A percentile compares a stretch with the other conserved stretches of the same genome.
Evolutionary conservation across 2,329 filamentous ascomycete genomes (phyloP).

Genomic region (Phaeosphaeria sp.): DNA sequence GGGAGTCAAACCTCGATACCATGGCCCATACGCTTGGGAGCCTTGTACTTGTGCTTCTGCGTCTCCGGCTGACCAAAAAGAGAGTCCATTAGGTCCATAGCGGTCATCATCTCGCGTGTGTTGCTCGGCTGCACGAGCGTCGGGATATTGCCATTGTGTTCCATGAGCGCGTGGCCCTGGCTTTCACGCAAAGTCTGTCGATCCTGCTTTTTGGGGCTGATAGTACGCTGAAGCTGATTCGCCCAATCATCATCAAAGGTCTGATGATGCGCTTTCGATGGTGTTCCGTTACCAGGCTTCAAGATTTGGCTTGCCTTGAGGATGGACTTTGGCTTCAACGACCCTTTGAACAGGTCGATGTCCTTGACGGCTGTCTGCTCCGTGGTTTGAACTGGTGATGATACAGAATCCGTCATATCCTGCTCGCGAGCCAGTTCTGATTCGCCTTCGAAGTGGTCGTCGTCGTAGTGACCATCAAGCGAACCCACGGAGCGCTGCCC

Average conservation of each 20-base stretch:
- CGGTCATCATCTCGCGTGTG: constrained; percentile 75
- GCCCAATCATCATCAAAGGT: constrained; percentile 84
- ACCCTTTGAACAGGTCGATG: constrained; percentile 35
- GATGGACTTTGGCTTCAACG: constrained; percentile 55
- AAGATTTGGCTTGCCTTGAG: constrained; percentile 51
- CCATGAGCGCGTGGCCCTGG: constrained; percentile 65
- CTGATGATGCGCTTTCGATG: constrained; percentile 57
- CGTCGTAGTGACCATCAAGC: constrained; percentile 65
- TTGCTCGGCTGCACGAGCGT: constrained; percentile 40
- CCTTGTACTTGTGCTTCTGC: constrained; percentile 55
- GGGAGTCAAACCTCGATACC: constrained; percentile 89
- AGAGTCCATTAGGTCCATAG: constrained; percentile 96
- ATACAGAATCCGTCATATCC: constrained; percentile 80
- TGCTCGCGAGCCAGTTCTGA: constrained; percentile 76
- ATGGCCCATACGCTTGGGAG: constrained; percentile 58
- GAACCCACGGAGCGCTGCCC: constrained; percentile 88
- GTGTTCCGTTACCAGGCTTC: constrained; percentile 54
- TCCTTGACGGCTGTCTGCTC: constrained; percentile 64
- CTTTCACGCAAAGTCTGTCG: constrained; percentile 73
- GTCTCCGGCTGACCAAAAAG: constrained; percentile 73
- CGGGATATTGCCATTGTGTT: constrained; percentile 47
- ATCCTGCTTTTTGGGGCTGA: constrained; percentile 92
- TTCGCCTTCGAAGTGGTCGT: constrained; percentile 66
- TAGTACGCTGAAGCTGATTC: constrained; percentile 89
- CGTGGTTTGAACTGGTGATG: constrained; percentile 75